Evolutionary conservation across 352 stramenopile species (phyloP), one percentile per base, ranked within the genome.

Genomic region (Pythium diclinum): DNA sequence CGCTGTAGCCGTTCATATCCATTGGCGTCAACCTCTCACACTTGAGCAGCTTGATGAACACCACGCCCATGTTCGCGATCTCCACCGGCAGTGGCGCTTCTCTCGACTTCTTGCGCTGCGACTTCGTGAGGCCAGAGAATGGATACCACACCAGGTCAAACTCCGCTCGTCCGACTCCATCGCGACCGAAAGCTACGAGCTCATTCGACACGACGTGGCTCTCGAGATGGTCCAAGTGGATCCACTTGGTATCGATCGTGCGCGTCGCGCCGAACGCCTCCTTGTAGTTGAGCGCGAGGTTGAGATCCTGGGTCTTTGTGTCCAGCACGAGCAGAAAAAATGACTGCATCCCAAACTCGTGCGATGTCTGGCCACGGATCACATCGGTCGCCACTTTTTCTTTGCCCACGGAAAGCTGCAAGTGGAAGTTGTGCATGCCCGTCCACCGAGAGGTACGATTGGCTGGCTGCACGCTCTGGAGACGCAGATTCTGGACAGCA

Each of bases 81-180:
- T 81, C 75, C 0, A 75, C 19, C 1, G 76, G 76, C 8, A 85
- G 65, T 10, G 61, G 67, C 3, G 67, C 61, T 36, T 73, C 67
- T 32, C 57, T 33, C 25, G 67, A 73, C n/a, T 67, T 36, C 57
- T 65, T 69, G 10, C 62, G 63, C 33, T 74, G 58, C 3, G 58
- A 55, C 36, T 71, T 68, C 16, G 68, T 63, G 40, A 73, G 61
- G 0, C 59, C 47, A 5, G 65, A 68, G 47, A 81, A 81, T 25
- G 74, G 74, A 19, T 81, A 81, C 74, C 74, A 81, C 16, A 57
- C 54, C 11, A 81, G 40, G 16, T 81, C 74, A 58, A 81, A 77
- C 65, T 79, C 74, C 1, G 69, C 74, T n/a, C 61, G 65, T 6
- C 69, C 74, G 5, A 72, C 61, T 11, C 74, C 63, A 21, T 79